phyloP scores from a whole-genome alignment of 2,329 filamentous ascomycete genomes.

The Apiospora pterosperma region DNA sequence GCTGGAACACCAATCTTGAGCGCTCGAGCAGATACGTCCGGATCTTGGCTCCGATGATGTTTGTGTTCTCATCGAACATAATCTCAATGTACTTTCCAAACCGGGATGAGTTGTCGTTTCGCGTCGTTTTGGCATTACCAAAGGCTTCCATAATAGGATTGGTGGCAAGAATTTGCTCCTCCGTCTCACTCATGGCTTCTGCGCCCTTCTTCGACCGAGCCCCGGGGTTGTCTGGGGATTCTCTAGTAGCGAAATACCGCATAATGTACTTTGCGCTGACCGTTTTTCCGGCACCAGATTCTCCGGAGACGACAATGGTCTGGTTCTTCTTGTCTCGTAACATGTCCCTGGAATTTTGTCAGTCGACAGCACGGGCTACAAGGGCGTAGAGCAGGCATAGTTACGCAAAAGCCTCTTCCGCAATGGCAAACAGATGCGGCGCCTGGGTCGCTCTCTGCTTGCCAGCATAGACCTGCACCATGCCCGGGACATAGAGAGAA shows the following conservation, averaged over 20 bases:
- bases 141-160: slow-evolving; percentile 99
- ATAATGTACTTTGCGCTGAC: slow-evolving; percentile 99
- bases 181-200: slow-evolving; percentile 90
- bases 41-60: slow-evolving; percentile 97
- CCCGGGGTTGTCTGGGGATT: slow-evolving; percentile 83
- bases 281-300: slow-evolving; percentile 97
- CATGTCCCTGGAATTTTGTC: slow-evolving; percentile 73
- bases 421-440: slow-evolving; percentile 97
- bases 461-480: slow-evolving; percentile 99
- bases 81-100: slow-evolving; percentile 99
- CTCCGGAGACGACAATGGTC: slow-evolving; percentile 97
- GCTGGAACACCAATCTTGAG: slow-evolving; percentile 94
- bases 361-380: slow-evolving; percentile 24
- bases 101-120: slow-evolving; percentile 97
- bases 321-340: slow-evolving; percentile 93
- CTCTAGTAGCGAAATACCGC: slow-evolving; percentile 98
- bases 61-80: slow-evolving; percentile 93
- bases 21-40: slow-evolving; percentile 93
- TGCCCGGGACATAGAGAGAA: slow-evolving; percentile 95
- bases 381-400: slow-evolving; percentile 24
- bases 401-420: slow-evolving; percentile 96
- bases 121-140: slow-evolving; percentile 98
- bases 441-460: slow-evolving; percentile 96
- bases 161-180: slow-evolving; percentile 96
- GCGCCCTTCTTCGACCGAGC: slow-evolving; percentile 71